Evolutionary conservation across 108 stramenopile species (phyloP).

Genomic region (Epithemia pelagica): DNA sequence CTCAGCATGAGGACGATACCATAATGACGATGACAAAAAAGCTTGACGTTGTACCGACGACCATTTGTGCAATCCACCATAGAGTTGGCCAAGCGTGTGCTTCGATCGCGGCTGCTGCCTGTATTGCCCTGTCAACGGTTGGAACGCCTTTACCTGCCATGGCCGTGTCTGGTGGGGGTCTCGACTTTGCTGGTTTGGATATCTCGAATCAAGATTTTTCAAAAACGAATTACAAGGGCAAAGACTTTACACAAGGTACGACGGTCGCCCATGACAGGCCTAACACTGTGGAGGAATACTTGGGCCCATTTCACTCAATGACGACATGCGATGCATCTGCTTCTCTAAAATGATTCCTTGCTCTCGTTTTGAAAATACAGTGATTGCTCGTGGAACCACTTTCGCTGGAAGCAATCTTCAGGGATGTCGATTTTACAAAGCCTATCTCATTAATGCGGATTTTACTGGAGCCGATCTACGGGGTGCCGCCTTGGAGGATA

Average conservation of each 20-base stretch:
- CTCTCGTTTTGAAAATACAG: constrained; percentile 6
- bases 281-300: background rate
- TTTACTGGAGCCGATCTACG: constrained; percentile 67
- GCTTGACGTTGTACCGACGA: too few species aligned
- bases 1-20: too few species aligned
- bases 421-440: constrained; percentile 85
- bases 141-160: background rate
- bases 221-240: constrained; percentile 70
- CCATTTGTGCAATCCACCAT: too few species aligned
- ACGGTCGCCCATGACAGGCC: too few species aligned
- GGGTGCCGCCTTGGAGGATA: constrained; percentile 76
- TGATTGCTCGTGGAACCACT: constrained; percentile 69
- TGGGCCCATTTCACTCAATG: background rate
- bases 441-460: constrained; percentile 72
- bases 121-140: background rate
- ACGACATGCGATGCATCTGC: background rate
- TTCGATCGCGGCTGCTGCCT: background rate
- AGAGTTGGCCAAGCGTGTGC: too few species aligned
- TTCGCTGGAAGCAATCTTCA: constrained; percentile 68
- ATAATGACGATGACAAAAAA: too few species aligned
- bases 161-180: constrained; percentile 47
- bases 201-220: constrained; percentile 74
- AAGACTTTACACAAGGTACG: constrained; percentile 79
- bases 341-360: constrained; percentile 7
- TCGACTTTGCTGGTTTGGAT: constrained; percentile 74